Percentiles rank a stretch among this genome's conserved stretches.
phyloP scores from a whole-genome alignment of 495 filamentous ascomycete genomes.

The Tuber umbilicatum region DNA sequence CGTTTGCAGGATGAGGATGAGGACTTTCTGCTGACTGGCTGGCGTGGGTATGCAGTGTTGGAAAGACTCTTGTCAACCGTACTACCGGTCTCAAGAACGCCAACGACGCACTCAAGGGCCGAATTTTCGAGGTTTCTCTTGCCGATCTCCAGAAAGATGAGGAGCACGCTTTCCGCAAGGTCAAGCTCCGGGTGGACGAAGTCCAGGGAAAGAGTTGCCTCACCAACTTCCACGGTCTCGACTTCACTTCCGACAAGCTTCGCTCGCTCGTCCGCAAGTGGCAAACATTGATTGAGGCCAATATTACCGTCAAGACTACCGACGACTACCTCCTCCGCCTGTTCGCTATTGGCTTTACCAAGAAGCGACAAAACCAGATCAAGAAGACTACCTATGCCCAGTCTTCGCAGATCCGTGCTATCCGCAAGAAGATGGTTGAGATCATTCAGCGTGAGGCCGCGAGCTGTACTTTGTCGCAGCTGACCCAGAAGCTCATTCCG shows the following conservation, averaged over 20 bases:
- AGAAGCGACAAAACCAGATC: constrained; percentile 96
- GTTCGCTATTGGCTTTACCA: constrained; percentile 98
- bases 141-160: constrained; percentile 99
- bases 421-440: constrained; percentile 99
- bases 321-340: constrained; percentile 98
- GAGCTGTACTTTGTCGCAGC: constrained; percentile 85
- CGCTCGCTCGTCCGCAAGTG: constrained; percentile 98
- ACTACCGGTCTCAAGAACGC: constrained; percentile 99
- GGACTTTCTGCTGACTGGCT: constrained; percentile 16
- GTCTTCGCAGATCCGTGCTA: constrained; percentile 90
- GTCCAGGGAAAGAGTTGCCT: constrained; percentile 99
- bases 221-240: constrained; percentile 99
- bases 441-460: constrained; percentile 95
- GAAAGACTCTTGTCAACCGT: constrained; percentile 98
- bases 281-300: constrained; percentile 98
- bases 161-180: constrained; percentile 98
- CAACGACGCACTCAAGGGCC: constrained; percentile 96
- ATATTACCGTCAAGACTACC: constrained; percentile 98
- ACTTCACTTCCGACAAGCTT: constrained; percentile 99
- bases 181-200: constrained; percentile 97
- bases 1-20: neutral
- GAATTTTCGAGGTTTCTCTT: constrained; percentile 97
- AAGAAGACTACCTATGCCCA: constrained; percentile 99
- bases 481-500: constrained; percentile 95
- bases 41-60: constrained; percentile 58